These are phyloP conservation scores for Paraglomus brasilianum DNA, from an alignment of 192 early-diverging fungal species.

Conservation along the genomic window DNA sequence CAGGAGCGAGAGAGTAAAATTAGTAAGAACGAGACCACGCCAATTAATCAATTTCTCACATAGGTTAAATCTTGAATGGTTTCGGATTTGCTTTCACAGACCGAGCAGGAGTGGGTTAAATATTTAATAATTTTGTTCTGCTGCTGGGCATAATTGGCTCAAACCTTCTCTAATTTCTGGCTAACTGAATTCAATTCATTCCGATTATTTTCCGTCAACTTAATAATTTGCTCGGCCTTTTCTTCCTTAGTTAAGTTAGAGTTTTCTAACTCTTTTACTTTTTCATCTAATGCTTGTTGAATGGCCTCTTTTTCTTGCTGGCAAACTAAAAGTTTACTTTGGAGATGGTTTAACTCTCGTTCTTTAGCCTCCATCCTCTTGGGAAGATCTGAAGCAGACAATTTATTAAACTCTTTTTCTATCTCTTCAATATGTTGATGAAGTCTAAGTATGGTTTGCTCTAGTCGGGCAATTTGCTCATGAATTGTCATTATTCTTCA, in stretches of 20 bases:
- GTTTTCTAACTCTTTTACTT: neutral
- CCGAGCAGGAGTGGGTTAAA: neutral
- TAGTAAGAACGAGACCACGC: neutral
- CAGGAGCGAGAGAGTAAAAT: neutral
- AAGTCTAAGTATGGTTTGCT: neutral
- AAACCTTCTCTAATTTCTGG: neutral
- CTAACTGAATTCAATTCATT: neutral
- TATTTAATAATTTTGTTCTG: neutral
- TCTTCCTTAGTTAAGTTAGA: neutral
- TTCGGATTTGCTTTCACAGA: neutral
- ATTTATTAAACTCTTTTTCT: neutral
- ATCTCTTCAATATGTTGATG: neutral
- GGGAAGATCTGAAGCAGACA: neutral
- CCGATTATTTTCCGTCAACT: slow-evolving; percentile 3
- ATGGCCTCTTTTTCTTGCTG: neutral
- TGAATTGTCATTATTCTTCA: no score
- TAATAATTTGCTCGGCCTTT: neutral
- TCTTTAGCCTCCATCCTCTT: neutral
- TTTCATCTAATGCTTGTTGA: neutral
- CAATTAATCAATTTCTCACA: slow-evolving; percentile 7
- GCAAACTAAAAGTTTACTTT: neutral
- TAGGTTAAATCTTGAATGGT: neutral
- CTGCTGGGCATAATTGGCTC: neutral
- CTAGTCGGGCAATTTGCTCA: no score
- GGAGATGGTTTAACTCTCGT: neutral